A percentile compares a stretch with the other conserved stretches of the same genome.
Evolutionary conservation across 192 early-diverging fungal genomes (phyloP).

Genomic region (Coemansia umbellata): DNA sequence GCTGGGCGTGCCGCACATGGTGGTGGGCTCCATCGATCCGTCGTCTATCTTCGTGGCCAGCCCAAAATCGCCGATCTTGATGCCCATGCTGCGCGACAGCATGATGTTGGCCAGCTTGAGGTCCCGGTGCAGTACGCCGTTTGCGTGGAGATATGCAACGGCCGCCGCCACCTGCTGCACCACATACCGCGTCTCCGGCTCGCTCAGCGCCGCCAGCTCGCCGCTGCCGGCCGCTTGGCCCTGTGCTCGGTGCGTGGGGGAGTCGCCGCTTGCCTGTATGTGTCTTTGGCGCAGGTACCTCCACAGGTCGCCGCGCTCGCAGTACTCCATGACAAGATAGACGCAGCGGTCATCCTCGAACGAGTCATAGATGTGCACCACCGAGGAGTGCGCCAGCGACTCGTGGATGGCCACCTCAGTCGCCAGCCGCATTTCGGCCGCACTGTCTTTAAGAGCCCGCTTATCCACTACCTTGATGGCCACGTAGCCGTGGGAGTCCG

Average conservation of each 20-base stretch:
- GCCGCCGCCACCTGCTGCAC: constrained; percentile 59
- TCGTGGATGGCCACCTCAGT: constrained; percentile 68
- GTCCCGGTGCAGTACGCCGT: constrained; percentile 70
- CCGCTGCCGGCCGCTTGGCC: neutral
- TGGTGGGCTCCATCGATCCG: constrained; percentile 59
- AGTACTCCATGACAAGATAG: constrained; percentile 73
- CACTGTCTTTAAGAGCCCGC: constrained; percentile 19
- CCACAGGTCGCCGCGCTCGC: constrained; percentile 48
- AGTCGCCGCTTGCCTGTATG: neutral
- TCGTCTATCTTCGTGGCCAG: constrained; percentile 55
- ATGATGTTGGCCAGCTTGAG: constrained; percentile 74
- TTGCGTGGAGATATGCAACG: constrained; percentile 59
- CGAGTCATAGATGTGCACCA: constrained; percentile 60
- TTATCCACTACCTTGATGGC: constrained; percentile 45
- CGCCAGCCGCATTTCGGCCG: constrained; percentile 51
- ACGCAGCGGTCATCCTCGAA: constrained; percentile 67
- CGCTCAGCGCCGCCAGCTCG: constrained; percentile 42
- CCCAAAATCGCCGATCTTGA: constrained; percentile 78
- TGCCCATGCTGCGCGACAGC: constrained; percentile 50
- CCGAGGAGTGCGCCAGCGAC: constrained; percentile 52
- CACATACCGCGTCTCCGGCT: constrained; percentile 56
- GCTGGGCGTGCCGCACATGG: constrained; percentile 76
- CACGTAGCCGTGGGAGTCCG: constrained; percentile 4
- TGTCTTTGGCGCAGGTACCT: constrained; percentile 31
- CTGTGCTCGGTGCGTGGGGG: neutral